Percentiles rank a stretch among this genome's conserved stretches.
Conservation (phyloP, 345 rosid genomes). For the Pseudoturritis turrita region DNA sequence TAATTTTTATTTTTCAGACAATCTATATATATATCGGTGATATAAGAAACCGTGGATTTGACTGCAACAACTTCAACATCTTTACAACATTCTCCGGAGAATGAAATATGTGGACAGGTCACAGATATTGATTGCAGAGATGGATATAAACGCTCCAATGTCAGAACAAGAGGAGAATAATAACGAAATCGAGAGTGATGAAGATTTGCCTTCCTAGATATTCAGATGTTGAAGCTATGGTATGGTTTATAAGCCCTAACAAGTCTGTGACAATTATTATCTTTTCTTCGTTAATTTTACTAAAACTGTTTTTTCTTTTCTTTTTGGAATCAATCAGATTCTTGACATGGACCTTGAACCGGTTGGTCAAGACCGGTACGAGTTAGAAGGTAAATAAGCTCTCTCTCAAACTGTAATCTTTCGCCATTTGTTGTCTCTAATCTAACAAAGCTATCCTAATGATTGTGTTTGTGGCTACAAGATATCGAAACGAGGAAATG, state of each 20-base stretch:
- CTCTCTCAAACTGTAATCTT: neutral
- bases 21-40: too few species aligned
- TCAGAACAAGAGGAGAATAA: constrained; percentile 31
- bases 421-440: neutral
- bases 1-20: too few species aligned
- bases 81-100: neutral
- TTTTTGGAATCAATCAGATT: constrained; percentile 34
- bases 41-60: too few species aligned
- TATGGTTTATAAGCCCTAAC: constrained; percentile 30
- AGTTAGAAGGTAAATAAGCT: constrained; percentile 45
- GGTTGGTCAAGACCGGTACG: constrained; percentile 46
- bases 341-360: constrained; percentile 86
- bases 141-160: constrained; percentile 4
- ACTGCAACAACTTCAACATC: neutral
- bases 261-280: neutral
- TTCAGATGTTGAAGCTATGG: constrained; percentile 91
- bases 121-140: neutral
- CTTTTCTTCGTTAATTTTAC: neutral
- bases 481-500: constrained; percentile 48
- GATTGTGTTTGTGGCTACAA: constrained; percentile 41
- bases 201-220: constrained; percentile 63
- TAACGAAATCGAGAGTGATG: constrained; percentile 57
- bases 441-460: neutral
- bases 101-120: neutral
- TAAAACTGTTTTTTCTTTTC: neutral